phyloP scores from a whole-genome alignment of 768 basidiomycete species.

The Terana coerulea region DNA sequence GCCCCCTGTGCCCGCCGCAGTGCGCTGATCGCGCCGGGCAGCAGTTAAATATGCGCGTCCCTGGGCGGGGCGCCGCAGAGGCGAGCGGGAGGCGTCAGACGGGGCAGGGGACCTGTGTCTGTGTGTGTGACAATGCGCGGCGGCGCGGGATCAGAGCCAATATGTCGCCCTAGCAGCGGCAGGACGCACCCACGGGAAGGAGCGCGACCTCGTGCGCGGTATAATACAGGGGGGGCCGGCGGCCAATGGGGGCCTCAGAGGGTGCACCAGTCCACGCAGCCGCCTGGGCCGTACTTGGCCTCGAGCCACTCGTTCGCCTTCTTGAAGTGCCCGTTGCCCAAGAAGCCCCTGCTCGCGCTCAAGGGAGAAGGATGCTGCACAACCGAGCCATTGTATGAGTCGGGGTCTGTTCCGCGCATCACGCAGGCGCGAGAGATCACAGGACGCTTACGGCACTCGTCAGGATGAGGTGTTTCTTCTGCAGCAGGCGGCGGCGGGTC shows the following conservation, averaged over 20 bases:
- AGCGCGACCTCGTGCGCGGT: no score
- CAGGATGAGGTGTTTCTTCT: constrained; percentile 81
- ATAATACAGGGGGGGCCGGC: no score
- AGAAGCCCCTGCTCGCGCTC: constrained; percentile 74
- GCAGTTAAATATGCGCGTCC: no score
- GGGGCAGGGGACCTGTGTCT: no score
- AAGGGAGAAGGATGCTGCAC: constrained; percentile 83
- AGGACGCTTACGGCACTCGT: constrained; percentile 71
- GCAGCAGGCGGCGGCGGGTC: constrained; percentile 1
- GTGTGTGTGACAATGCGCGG: no score
- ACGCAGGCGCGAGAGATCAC: no score
- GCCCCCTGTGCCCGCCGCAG: no score
- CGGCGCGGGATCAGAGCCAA: constrained; percentile 3
- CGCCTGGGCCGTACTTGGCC: constrained; percentile 68
- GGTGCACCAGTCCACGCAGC: constrained; percentile 69
- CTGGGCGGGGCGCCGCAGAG: no score
- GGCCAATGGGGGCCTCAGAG: constrained; percentile 5
- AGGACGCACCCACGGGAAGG: constrained; percentile 3
- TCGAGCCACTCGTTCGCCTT: constrained; percentile 86
- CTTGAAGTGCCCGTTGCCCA: constrained; percentile 88
- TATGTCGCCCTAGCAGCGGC: constrained; percentile 2
- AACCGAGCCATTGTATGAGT: no score
- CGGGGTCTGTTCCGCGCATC: no score
- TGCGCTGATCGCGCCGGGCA: no score
- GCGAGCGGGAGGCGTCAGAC: no score